Conservation (phyloP, 257 asterid genomes). For the Primulina huaijiensis region DNA sequence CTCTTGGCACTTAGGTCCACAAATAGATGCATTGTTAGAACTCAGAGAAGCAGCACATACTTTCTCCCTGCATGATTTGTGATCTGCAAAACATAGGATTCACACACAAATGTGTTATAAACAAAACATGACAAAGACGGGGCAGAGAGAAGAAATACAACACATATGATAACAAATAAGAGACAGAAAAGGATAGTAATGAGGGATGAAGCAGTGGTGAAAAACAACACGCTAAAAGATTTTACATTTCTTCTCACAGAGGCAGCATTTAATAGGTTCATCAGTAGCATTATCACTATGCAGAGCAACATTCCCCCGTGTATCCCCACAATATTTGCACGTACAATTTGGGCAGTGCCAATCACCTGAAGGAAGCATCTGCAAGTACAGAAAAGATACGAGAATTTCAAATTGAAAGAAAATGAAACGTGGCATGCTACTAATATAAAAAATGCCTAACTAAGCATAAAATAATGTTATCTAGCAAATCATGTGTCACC, state of each 20-base stretch:
- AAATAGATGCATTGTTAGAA: constrained; percentile 51
- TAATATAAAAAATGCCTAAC: constrained; percentile 13
- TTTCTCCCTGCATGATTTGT: constrained; percentile 57
- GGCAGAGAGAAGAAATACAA: neutral
- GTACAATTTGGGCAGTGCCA: constrained; percentile 92
- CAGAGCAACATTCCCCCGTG: constrained; percentile 32
- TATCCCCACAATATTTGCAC: constrained; percentile 75
- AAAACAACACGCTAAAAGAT: constrained; percentile 20
- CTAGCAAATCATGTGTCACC: constrained; percentile 1
- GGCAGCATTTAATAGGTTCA: constrained; percentile 54
- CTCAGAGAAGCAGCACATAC: constrained; percentile 36
- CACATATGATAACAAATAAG: neutral
- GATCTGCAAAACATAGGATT: constrained; percentile 49
- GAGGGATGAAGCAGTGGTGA: constrained; percentile 14
- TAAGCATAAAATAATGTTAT: constrained; percentile 4
- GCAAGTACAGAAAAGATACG: constrained; percentile 29
- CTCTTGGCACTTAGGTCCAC: constrained; percentile 84
- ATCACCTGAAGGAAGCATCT: constrained; percentile 86
- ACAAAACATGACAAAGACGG: neutral
- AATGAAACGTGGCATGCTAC: constrained; percentile 14
- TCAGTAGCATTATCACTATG: constrained; percentile 35
- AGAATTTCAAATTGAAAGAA: constrained; percentile 21
- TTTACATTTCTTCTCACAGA: constrained; percentile 83
- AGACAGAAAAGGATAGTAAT: neutral
- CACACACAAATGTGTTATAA: neutral